Base-by-base conservation (phyloP, 768 basidiomycete genomes). In the Chiua virens region DNA sequence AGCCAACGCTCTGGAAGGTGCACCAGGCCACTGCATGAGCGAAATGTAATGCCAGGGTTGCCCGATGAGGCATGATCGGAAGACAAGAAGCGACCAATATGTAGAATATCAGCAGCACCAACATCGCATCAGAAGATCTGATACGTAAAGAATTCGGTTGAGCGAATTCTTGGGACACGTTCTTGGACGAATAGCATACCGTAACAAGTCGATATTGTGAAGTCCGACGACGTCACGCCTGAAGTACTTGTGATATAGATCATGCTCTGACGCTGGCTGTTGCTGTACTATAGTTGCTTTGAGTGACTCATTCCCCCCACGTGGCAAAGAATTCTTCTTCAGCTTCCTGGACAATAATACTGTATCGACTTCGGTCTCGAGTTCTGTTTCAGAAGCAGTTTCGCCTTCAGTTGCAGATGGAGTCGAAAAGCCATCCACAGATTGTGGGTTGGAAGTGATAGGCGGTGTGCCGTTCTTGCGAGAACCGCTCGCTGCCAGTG, bases 171-270 rank as follows among this genome's bases (percentile, higher is more conserved):
- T 47, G 42, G 3, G 1, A 42, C 22, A 17, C 37, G 4, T 44
- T 42, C 23, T 30, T 21, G 11, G 23, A 47, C 48, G 36, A 52
- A 49, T 6, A 30, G 65, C 82, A 47, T 60, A 92, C 94, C 96
- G 79, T 61, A 97, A 77, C 15, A 93, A 55, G 70, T 99, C 97
- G 20, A 96, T 61, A 62, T 96, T 92, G 32, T 77, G 75, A 45
- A 98, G 70, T 21, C 91, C 77, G 18, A 98, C 81, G 3, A 85
- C 78, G 64, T 98, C 97, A 54, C 91, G 83, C 48, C 89, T 73
- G 77, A 99, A 98, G 70, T 93, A 99, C 60, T 85, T 82, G 70
- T 90, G 86, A 56, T 92, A 73, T 35, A 99, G 72, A 65, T 98
- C 97, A 67, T 97, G 94, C 64, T 92, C 85, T 2, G 93, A 90